Conservation (phyloP, 2,329 filamentous ascomycete species). For the Phialophora macrospora region DNA sequence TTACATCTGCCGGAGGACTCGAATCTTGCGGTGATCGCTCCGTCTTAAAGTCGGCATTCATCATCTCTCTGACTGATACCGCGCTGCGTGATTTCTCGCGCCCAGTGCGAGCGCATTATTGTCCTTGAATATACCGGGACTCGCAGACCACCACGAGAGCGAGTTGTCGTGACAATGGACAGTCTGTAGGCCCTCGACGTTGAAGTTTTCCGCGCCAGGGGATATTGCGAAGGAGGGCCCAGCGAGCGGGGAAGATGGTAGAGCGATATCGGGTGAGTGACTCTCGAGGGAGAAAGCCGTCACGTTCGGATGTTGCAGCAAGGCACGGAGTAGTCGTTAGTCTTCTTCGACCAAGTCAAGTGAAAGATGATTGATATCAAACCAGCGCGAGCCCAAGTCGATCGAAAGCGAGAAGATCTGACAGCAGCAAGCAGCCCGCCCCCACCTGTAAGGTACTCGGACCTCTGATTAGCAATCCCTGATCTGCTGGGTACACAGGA, state of each 20-base stretch:
- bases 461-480: background rate
- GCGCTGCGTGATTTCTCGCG: conserved; percentile 5
- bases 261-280: background rate
- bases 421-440: background rate
- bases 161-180: background rate
- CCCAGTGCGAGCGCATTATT: conserved; percentile 13
- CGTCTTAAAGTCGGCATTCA: background rate
- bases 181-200: background rate
- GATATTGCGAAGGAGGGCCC: background rate
- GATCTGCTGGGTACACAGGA: background rate
- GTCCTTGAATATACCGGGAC: background rate
- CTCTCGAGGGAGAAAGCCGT: background rate
- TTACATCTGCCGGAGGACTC: conserved; percentile 3
- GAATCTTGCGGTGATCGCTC: conserved; percentile 15
- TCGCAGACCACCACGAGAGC: background rate
- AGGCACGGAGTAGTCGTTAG: background rate
- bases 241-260: background rate
- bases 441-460: background rate
- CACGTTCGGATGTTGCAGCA: background rate
- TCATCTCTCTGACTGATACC: background rate
- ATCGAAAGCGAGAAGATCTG: background rate
- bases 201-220: background rate
- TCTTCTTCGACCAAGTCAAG: background rate
- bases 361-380: background rate
- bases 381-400: background rate